Conservation (phyloP, 768 basidiomycete genomes). For the Tulasnella sp. region DNA sequence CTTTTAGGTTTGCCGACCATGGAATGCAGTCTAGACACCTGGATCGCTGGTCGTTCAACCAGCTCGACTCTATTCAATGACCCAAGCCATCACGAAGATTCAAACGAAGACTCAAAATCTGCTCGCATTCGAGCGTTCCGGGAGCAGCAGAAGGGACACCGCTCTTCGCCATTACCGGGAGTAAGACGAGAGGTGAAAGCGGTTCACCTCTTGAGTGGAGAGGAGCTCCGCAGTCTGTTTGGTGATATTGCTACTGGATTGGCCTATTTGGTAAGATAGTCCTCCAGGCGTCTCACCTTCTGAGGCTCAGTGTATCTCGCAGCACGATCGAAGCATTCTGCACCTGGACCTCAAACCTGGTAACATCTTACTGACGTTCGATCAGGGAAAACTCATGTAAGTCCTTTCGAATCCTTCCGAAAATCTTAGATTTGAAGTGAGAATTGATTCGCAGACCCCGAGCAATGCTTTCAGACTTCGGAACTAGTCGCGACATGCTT, state of each 20-base stretch:
- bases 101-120: constrained; percentile 43
- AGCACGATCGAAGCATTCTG: constrained; percentile 77
- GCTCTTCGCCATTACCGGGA: constrained; percentile 15
- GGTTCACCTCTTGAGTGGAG: constrained; percentile 73
- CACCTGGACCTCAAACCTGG: constrained; percentile 93
- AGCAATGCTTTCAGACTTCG: constrained; percentile 93
- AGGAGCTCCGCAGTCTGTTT: constrained; percentile 74
- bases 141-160: constrained; percentile 46
- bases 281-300: no score
- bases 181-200: constrained; percentile 27
- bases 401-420: constrained; percentile 20
- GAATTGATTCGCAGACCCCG: constrained; percentile 48
- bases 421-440: background rate
- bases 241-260: constrained; percentile 79
- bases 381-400: constrained; percentile 72
- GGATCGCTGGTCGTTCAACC: constrained; percentile 55
- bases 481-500: constrained; percentile 86
- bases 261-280: constrained; percentile 63
- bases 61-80: constrained; percentile 14
- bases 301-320: background rate
- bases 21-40: constrained; percentile 47
- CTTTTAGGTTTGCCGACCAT: background rate
- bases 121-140: constrained; percentile 69
- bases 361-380: constrained; percentile 86
- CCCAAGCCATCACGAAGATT: background rate